Percentiles rank a stretch among this genome's conserved stretches.
Conservation (phyloP, 139 green algal genomes). For the Dunaliella primolecta region DNA sequence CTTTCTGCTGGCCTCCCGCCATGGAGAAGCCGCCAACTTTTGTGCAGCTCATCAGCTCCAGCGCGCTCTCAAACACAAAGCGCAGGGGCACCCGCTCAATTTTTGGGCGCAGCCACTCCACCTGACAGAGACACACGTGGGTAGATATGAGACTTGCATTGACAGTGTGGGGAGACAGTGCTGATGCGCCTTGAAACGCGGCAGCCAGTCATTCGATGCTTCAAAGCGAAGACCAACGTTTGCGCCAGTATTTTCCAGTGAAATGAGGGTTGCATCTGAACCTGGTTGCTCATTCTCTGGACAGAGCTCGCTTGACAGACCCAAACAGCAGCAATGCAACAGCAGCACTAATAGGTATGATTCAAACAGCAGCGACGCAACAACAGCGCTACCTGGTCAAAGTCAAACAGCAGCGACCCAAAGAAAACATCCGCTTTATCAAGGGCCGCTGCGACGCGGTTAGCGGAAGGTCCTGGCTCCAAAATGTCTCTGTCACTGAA, state of each 20-base stretch:
- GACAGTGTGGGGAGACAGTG: no score
- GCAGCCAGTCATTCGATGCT: no score
- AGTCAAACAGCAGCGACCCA: slow-evolving; percentile 93
- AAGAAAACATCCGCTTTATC: slow-evolving; percentile 89
- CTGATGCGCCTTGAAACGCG: no score
- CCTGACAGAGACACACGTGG: slow-evolving; percentile 31
- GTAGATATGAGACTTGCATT: background rate
- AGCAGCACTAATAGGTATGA: no score
- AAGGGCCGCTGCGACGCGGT: slow-evolving; percentile 73
- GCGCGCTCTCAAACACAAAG: slow-evolving; percentile 92
- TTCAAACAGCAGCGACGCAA: no score
- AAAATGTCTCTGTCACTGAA: slow-evolving; percentile 91
- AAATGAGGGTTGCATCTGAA: no score
- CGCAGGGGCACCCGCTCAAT: slow-evolving; percentile 72
- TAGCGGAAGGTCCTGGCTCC: background rate
- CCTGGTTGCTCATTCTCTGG: no score
- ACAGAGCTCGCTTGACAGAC: no score
- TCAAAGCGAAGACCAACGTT: no score
- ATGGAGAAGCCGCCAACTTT: slow-evolving; percentile 73
- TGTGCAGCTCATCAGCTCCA: slow-evolving; percentile 94
- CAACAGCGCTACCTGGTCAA: slow-evolving; percentile 70
- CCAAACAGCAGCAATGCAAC: no score
- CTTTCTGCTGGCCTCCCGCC: slow-evolving; percentile 38
- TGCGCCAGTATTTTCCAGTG: no score
- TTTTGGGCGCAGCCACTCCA: slow-evolving; percentile 84